Base-by-base conservation (phyloP, 1,139 yeast species). In the Geotrichum phurueaensis region DNA sequence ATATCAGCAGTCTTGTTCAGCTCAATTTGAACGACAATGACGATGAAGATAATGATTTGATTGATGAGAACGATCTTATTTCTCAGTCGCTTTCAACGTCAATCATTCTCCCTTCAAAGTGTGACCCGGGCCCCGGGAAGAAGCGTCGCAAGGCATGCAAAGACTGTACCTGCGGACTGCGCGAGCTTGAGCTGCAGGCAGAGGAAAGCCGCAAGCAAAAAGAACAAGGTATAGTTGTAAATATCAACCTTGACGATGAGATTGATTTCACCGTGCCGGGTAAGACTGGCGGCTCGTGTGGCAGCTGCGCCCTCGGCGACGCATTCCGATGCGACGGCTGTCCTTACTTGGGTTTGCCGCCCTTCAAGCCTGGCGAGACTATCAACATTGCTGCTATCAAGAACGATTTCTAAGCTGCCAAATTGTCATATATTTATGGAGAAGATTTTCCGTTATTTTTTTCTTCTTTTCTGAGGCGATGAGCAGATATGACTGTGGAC, bases 251-350 rank as follows among this genome's bases (percentile, higher is more conserved):
- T 18, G 54, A 51, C 25, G 61, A 59, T n/a, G 58, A 59, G 33
- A 84, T 95, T 62, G 99, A 95, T 72, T 95, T 94, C 75, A 94
- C 99, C 0, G 85, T 92, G 18, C 90, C 91, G 65, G 98, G 98
- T 48, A 94, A 92, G 74, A 73, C 78, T 3, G 82, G 83, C 9
- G 97, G 98, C 43, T 97, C 97, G 1, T 94, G 99, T 77, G 97
- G 97, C 23, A 89, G 96, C 12, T 94, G 99, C 77, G 86, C 98
- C 0, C 80, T 94, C 61, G 99, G 99, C 50, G 99, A 94, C 74
- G 99, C 99, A 0, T 94, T 94, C 77, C 80, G 99, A 70, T 94
- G 99, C 75, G 96, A 92, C 69, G 97, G 98, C 2, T 94, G 99
- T 76, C 99, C 99, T 52, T 95, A 85, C 75, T 78, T 94, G 67